These are phyloP conservation scores for Vitellaria paradoxa DNA, from an alignment of 179 eudicot species.

Conservation along the genomic window DNA sequence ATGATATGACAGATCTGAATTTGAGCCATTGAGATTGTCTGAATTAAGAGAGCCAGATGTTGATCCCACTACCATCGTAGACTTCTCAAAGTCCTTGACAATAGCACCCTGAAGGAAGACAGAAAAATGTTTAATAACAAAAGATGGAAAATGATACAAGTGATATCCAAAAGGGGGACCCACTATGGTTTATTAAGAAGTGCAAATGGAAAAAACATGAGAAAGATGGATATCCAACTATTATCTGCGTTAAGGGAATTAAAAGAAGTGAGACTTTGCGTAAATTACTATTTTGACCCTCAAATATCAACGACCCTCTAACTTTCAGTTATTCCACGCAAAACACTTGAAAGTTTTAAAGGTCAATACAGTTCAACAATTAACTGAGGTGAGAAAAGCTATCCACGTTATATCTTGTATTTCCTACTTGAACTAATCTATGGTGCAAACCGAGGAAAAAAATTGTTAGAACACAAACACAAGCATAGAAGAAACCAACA, in stretches of 20 bases:
- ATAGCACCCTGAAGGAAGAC: slow-evolving; percentile 18
- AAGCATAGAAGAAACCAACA: too few species aligned
- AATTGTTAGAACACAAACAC: too few species aligned
- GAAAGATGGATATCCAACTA: not conserved
- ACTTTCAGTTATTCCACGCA: not conserved
- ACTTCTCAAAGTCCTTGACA: slow-evolving; percentile 13
- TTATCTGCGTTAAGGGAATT: not conserved
- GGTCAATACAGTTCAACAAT: not conserved
- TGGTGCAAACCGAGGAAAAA: too few species aligned
- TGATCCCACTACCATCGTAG: slow-evolving; percentile 20
- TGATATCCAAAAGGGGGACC: not conserved
- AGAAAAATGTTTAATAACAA: not conserved
- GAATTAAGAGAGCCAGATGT: slow-evolving; percentile 30
- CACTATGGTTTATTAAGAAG: not conserved
- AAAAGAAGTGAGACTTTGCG: not conserved
- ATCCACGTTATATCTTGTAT: too few species aligned
- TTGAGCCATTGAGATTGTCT: slow-evolving; percentile 19
- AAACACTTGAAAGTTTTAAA: not conserved
- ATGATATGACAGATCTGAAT: slow-evolving; percentile 23
- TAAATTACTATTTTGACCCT: not conserved
- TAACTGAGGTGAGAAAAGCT: not conserved
- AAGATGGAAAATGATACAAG: not conserved
- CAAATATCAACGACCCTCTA: too few species aligned
- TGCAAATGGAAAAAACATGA: too few species aligned
- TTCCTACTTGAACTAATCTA: too few species aligned